Conservation (phyloP, 805 yeast species). For the Saccharomycopsis oosterbeekiorum region DNA sequence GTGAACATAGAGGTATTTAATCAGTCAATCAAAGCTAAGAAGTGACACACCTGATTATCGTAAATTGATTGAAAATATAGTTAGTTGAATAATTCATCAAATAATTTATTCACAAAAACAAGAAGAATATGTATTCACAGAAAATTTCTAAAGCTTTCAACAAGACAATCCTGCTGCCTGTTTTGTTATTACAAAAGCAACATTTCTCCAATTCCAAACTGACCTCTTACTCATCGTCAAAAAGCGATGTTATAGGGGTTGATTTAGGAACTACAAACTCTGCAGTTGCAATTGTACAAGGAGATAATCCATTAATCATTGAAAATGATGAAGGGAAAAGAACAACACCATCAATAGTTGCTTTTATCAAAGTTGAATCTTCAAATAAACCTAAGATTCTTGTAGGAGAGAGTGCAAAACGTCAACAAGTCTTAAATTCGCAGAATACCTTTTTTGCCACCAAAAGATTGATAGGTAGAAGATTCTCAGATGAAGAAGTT, state of each 20-base stretch:
- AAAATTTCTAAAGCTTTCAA: background rate
- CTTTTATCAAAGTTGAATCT: constrained; percentile 36
- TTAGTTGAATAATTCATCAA: too few species aligned
- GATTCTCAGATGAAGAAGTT: constrained; percentile 57
- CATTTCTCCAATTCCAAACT: background rate
- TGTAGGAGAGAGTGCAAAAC: constrained; percentile 64
- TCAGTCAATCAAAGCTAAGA: too few species aligned
- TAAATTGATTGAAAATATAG: too few species aligned
- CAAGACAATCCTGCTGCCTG: background rate
- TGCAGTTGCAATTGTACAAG: constrained; percentile 70
- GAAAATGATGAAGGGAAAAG: constrained; percentile 73
- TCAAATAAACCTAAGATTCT: constrained; percentile 25
- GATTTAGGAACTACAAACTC: constrained; percentile 83
- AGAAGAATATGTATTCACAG: background rate
- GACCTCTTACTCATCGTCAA: background rate
- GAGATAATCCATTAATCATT: constrained; percentile 51
- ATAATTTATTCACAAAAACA: background rate
- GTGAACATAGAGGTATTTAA: too few species aligned
- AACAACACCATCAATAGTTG: constrained; percentile 75
- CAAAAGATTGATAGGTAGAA: constrained; percentile 69
- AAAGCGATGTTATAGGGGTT: constrained; percentile 53
- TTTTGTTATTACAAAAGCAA: background rate
- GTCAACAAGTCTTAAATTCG: constrained; percentile 70
- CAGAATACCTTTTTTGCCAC: constrained; percentile 76
- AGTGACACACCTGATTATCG: too few species aligned